Conservation (phyloP, 257 asterid genomes). For the Nicotiana obtusifolia region DNA sequence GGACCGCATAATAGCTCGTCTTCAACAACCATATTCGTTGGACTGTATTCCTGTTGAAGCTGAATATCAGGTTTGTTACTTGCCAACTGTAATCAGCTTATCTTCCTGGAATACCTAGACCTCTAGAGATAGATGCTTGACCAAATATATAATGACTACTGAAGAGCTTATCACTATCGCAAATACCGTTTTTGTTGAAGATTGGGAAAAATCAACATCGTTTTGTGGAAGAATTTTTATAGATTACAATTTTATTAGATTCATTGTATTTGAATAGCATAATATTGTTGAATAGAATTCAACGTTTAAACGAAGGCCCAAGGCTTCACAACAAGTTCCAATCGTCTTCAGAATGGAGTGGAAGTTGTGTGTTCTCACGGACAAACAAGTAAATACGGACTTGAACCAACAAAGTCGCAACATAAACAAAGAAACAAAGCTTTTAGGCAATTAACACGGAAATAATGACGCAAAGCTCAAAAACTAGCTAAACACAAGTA, state of each 20-base stretch:
- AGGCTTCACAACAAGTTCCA: too few relatives aligned
- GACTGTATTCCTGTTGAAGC: slow-evolving; percentile 99
- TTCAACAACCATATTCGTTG: slow-evolving; percentile 95
- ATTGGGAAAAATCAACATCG: neutral
- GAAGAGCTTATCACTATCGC: neutral
- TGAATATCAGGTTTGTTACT: slow-evolving; percentile 74
- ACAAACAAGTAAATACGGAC: too few relatives aligned
- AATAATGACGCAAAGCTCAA: too few relatives aligned
- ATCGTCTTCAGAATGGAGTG: too few relatives aligned
- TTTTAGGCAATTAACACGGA: too few relatives aligned
- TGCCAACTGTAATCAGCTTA: slow-evolving; percentile 6
- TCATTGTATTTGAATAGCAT: neutral
- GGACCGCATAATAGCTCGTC: slow-evolving; percentile 98
- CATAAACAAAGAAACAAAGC: too few relatives aligned
- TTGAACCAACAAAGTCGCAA: too few relatives aligned
- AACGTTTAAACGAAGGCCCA: too few relatives aligned
- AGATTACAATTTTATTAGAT: neutral
- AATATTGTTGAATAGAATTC: neutral
- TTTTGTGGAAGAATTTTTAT: neutral
- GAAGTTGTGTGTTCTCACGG: too few relatives aligned
- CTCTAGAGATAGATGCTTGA: neutral
- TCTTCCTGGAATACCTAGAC: neutral
- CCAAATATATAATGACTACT: neutral
- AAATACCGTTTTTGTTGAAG: neutral
- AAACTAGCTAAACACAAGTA: too few relatives aligned